Evolutionary conservation across 495 filamentous ascomycete genomes (phyloP).

Genomic region (Penicillium ochrochloron): DNA sequence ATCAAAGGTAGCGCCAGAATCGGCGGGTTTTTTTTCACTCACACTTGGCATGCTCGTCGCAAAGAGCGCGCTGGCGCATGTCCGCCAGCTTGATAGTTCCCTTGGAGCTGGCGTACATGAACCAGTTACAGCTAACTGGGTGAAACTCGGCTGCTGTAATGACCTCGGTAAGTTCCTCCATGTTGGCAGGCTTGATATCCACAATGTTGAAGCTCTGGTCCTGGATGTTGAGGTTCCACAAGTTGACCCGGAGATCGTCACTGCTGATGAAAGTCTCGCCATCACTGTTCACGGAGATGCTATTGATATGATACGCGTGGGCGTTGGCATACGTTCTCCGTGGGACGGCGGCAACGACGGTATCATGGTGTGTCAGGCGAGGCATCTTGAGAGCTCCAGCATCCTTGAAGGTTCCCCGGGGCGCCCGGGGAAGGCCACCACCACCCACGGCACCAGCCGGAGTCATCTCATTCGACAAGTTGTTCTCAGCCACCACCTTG

Average conservation of each 20-base stretch:
- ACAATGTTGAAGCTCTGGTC: conserved; percentile 99
- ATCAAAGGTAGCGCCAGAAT: background rate
- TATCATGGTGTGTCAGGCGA: conserved; percentile 96
- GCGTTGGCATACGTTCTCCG: conserved; percentile 96
- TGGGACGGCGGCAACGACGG: conserved; percentile 95
- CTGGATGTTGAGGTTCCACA: conserved; percentile 99
- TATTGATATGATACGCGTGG: conserved; percentile 99
- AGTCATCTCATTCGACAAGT: conserved; percentile 91
- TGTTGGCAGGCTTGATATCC: conserved; percentile 98
- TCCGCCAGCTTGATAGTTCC: conserved; percentile 98
- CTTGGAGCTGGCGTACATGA: conserved; percentile 99
- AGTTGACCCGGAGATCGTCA: conserved; percentile 95
- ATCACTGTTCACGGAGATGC: conserved; percentile 99
- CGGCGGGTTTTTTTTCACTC: conserved; percentile 41
- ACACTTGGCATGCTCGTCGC: conserved; percentile 95
- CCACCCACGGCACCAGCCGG: conserved; percentile 73
- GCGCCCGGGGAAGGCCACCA: conserved; percentile 72
- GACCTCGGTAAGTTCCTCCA: conserved; percentile 99
- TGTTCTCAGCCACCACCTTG: conserved; percentile 98
- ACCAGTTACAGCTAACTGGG: conserved; percentile 97
- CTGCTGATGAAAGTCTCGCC: conserved; percentile 99
- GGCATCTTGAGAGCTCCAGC: conserved; percentile 88
- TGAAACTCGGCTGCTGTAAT: conserved; percentile 99
- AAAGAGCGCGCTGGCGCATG: conserved; percentile 95
- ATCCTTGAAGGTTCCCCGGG: conserved; percentile 75